These are phyloP conservation scores for Linanthus parryae DNA, from an alignment of 148 eudicot genomes.

Conservation along the genomic window DNA sequence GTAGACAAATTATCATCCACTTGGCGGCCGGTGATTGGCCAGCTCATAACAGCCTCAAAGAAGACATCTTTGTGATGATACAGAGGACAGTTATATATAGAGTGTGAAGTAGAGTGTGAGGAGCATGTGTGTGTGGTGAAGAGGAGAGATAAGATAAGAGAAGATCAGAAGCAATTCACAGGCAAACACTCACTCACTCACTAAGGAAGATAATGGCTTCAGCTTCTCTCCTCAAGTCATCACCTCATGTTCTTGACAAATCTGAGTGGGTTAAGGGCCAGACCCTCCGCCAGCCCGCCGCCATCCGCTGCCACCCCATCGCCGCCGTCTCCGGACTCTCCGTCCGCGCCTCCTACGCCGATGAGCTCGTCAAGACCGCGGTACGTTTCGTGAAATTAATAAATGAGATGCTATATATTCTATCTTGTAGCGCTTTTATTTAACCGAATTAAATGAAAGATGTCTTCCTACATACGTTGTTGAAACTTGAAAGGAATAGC, in stretches of 20 bases:
- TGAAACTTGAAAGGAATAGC: too few relatives aligned
- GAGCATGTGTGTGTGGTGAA: conserved; percentile 54
- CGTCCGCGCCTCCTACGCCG: conserved; percentile 69
- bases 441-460: too few relatives aligned
- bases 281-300: conserved; percentile 48
- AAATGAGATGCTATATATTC: too few relatives aligned
- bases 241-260: conserved; percentile 74
- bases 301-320: conserved; percentile 33
- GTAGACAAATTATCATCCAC: conserved; percentile 40
- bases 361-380: conserved; percentile 91
- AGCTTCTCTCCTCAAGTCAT: conserved; percentile 71
- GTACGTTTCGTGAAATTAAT: too few relatives aligned
- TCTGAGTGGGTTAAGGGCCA: conserved; percentile 82
- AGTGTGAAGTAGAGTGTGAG: conserved; percentile 7
- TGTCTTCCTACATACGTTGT: too few relatives aligned
- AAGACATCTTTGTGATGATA: conserved; percentile 32
- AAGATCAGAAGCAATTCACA: neutral
- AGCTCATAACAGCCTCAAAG: conserved; percentile 54
- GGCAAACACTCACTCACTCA: neutral
- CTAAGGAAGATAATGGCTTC: conserved; percentile 51
- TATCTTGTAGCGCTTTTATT: too few relatives aligned
- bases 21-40: conserved; percentile 35
- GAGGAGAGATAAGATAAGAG: conserved; percentile 46
- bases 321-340: conserved; percentile 32
- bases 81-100: conserved; percentile 26